Evolutionary conservation across 768 basidiomycete genomes (phyloP).

Genomic region (Boletus sp.): DNA sequence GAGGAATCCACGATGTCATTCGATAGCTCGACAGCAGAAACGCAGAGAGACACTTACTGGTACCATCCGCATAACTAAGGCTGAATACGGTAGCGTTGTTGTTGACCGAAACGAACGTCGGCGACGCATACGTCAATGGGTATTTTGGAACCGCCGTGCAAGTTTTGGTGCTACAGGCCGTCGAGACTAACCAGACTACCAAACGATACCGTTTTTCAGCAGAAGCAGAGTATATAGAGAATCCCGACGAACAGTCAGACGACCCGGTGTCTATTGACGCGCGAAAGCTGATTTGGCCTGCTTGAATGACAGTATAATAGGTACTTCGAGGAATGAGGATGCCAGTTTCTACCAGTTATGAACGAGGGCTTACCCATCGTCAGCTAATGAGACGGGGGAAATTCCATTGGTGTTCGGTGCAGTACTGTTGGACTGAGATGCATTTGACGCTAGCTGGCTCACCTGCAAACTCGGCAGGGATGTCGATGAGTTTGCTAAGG

Average conservation of each 20-base stretch:
- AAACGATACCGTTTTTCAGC: not conserved
- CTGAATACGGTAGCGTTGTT: slow-evolving; percentile 58
- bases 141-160: slow-evolving; percentile 66
- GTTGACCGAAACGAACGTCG: slow-evolving; percentile 60
- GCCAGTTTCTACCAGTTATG: not conserved
- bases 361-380: slow-evolving; percentile 47
- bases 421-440: slow-evolving; percentile 12
- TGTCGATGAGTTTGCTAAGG: not conserved
- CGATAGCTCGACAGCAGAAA: not conserved
- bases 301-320: slow-evolving; percentile 59
- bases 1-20: slow-evolving; percentile 5
- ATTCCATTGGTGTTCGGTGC: slow-evolving; percentile 39
- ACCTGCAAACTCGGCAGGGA: slow-evolving; percentile 12
- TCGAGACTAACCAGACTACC: slow-evolving; percentile 71
- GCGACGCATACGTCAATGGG: slow-evolving; percentile 62
- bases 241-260: slow-evolving; percentile 23
- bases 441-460: slow-evolving; percentile 8
- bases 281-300: slow-evolving; percentile 63
- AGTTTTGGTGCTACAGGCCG: slow-evolving; percentile 50
- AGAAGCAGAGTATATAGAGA: not conserved
- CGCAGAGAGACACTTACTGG: slow-evolving; percentile 44
- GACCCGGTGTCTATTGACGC: slow-evolving; percentile 75
- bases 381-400: slow-evolving; percentile 42
- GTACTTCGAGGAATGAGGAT: slow-evolving; percentile 43
- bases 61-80: slow-evolving; percentile 63